phyloP scores from a whole-genome alignment of 345 rosid species.

The Eucalyptus urophylla region DNA sequence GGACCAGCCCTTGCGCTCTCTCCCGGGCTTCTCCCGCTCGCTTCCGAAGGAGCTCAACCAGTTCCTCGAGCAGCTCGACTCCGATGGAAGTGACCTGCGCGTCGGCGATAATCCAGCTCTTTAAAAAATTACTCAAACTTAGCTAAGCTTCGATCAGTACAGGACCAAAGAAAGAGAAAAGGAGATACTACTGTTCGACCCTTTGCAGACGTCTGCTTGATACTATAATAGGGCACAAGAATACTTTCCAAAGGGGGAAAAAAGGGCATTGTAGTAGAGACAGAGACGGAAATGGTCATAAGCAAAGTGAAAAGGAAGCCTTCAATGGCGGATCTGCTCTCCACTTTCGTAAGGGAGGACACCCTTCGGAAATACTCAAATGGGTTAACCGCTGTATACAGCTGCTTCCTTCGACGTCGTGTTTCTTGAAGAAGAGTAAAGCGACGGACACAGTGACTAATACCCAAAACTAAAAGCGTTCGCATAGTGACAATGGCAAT shows the following conservation, averaged over 20 bases:
- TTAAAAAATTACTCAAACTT: not conserved
- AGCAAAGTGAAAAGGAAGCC: not conserved
- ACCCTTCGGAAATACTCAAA: not conserved
- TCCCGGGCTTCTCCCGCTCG: constrained; percentile 59
- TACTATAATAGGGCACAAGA: not conserved
- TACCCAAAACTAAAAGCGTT: not conserved
- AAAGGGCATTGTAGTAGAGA: not conserved
- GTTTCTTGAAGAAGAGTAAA: constrained; percentile 1
- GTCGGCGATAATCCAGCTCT: not conserved
- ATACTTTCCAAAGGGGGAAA: not conserved
- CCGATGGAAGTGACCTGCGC: constrained; percentile 48
- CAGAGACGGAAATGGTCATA: not conserved
- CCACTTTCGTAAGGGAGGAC: not conserved
- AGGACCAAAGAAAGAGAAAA: not conserved
- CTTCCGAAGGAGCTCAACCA: constrained; percentile 88
- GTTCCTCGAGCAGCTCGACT: constrained; percentile 32
- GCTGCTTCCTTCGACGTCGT: not conserved
- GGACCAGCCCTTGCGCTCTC: constrained; percentile 90
- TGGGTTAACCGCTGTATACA: not conserved
- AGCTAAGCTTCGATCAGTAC: not conserved
- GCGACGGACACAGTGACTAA: not conserved
- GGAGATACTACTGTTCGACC: not conserved
- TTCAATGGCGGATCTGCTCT: not conserved
- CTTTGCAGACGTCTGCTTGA: not conserved
- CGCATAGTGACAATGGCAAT: not conserved